Base-by-base conservation (phyloP, 805 yeast genomes). In the Candida mattraensis region DNA sequence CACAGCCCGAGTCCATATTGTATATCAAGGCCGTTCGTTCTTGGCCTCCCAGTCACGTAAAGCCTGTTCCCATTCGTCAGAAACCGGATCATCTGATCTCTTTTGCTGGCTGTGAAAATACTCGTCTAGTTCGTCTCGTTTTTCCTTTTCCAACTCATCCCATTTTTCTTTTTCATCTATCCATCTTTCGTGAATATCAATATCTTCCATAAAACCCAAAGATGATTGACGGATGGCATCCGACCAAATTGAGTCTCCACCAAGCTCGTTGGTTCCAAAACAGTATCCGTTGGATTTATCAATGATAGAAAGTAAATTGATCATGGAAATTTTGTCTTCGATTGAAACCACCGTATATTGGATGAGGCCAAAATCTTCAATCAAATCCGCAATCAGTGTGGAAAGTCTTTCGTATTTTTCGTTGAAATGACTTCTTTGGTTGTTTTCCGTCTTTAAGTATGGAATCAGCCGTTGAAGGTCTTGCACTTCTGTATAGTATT, bases 241-340 rank as follows among this genome's bases (percentile, higher is more conserved):
- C n/a, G 88, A 85, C 99, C 99, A 93, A 2, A 93, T 79, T 0
- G 91, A 77, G 55, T 93, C 99, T n/a, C 98, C 99, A 2, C 97
- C 96, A 6, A 91, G 71, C 50, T 93, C 99, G 19, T 88, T 85
- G 1, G 89, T 69, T 0, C 99, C 99, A 66, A 87, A 87, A 48
- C 85, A 74, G 56, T 93, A 93, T 0, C 99, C 99, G 50, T 83
- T 86, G 3, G 97, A 91, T 56, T 85, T 89, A 55, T 93, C 99
- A 7, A 93, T 77, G 2, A 77, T 68, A 11, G 83, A 70, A 28
- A 93, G 70, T 23, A 93, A 61, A 33, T 82, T 73, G 19, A 93
- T 89, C 98, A 93, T 93, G 20, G 93, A 79, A 41, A 80, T 78
- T 54, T 93, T 93, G 58, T 93, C 94, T 52, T 93, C 98, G 3